Percentiles rank a stretch among this genome's conserved stretches.
Evolutionary conservation across 768 basidiomycete species (phyloP).

Genomic region (Phylloporus sp.): DNA sequence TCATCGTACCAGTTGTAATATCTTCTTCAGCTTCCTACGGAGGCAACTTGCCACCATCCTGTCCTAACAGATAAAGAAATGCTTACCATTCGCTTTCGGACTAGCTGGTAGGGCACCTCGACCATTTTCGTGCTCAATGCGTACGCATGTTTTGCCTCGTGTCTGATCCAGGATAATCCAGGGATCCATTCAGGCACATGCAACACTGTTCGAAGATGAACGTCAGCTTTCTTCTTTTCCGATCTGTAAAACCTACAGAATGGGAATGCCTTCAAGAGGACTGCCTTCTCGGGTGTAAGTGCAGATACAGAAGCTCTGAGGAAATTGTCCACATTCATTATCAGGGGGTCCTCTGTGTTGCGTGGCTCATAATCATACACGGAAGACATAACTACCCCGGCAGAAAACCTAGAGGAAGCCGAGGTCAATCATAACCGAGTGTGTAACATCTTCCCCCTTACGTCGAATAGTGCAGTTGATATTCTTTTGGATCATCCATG

Average conservation of each 20-base stretch:
- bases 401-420: not conserved
- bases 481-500: not conserved
- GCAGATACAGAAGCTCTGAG: constrained; percentile 1
- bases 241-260: no score
- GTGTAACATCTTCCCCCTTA: not conserved
- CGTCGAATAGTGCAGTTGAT: not conserved
- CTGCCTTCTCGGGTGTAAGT: constrained; percentile 11
- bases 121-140: not conserved
- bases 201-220: constrained; percentile 1
- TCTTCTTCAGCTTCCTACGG: not conserved
- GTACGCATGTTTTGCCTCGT: constrained; percentile 19
- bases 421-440: not conserved
- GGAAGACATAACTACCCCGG: not conserved
- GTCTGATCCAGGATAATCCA: constrained; percentile 30
- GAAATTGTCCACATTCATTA: constrained; percentile 3
- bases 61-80: no score
- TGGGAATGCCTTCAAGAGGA: constrained; percentile 10
- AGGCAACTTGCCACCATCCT: no score
- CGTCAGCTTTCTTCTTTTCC: no score
- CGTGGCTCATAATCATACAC: not conserved
- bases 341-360: not conserved
- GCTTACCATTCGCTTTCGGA: not conserved
- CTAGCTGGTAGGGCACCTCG: not conserved
- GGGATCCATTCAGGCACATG: constrained; percentile 32
- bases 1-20: not conserved